phyloP scores from a whole-genome alignment of 352 stramenopile species.

The Pythium sp. region DNA sequence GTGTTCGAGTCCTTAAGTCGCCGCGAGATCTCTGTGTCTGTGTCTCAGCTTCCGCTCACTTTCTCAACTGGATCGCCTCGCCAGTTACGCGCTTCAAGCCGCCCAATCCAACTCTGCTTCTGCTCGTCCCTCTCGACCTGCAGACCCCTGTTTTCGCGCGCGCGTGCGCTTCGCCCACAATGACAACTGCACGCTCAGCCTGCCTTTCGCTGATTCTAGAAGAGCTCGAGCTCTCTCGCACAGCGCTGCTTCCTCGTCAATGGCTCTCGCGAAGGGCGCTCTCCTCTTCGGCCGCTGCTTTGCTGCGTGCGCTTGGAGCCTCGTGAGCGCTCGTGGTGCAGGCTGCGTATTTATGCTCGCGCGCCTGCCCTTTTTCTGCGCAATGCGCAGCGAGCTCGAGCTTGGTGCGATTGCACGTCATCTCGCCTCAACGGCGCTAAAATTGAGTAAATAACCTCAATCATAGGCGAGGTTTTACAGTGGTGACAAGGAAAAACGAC shows the following conservation, averaged over 20 bases:
- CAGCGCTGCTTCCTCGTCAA: neutral
- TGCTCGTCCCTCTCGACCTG: neutral
- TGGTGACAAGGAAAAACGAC: neutral
- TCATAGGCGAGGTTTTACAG: neutral
- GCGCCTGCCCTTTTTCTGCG: neutral
- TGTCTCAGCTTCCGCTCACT: neutral
- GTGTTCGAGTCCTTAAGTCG: neutral
- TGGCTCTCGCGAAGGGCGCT: neutral
- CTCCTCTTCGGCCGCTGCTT: neutral
- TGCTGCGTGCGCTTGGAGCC: constrained; percentile 2
- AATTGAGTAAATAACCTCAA: neutral
- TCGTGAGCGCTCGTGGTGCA: neutral
- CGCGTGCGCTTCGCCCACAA: neutral
- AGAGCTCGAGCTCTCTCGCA: neutral
- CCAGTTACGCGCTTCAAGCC: neutral
- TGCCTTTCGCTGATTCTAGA: neutral
- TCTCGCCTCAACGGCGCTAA: neutral
- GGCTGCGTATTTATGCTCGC: neutral
- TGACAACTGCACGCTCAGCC: neutral
- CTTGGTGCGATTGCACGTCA: neutral
- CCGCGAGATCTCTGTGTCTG: neutral
- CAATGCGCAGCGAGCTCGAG: neutral
- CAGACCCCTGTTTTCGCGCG: too few relatives aligned
- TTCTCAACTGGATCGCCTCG: neutral
- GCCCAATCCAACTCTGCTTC: neutral